Percentiles rank a stretch among this genome's conserved stretches.
phyloP scores from a whole-genome alignment of 2,329 filamentous ascomycete genomes.

The Parafenestella ontariensis region DNA sequence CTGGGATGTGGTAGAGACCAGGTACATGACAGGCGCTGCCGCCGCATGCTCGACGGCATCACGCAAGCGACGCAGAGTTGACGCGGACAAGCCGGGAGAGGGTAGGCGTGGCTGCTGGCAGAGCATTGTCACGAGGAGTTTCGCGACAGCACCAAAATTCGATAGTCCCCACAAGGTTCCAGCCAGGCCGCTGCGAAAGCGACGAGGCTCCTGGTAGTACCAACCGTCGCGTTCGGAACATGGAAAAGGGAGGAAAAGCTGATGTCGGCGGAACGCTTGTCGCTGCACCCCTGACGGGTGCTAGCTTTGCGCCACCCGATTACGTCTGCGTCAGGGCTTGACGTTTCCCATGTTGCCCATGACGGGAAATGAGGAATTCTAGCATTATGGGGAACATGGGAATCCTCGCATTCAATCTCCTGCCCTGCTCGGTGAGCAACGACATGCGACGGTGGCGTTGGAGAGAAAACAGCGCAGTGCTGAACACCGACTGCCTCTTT shows the following conservation, averaged over 20 bases:
- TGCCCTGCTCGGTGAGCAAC: not conserved
- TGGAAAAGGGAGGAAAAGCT: not conserved
- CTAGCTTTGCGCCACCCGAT: slow-evolving; percentile 19
- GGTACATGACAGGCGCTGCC: not conserved
- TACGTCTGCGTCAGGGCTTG: slow-evolving; percentile 24
- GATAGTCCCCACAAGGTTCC: not conserved
- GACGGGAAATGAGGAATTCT: slow-evolving; percentile 16
- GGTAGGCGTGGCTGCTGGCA: not conserved
- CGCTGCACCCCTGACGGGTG: slow-evolving; percentile 9
- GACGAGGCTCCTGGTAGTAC: not conserved
- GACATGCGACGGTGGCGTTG: not conserved
- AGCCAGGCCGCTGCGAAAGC: not conserved
- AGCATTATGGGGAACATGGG: slow-evolving; percentile 16
- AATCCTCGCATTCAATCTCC: slow-evolving; percentile 13
- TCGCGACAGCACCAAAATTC: not conserved
- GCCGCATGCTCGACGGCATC: not conserved
- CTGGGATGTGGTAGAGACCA: not conserved
- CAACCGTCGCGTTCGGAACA: not conserved
- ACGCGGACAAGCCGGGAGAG: not conserved
- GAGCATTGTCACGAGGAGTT: slow-evolving; percentile 2
- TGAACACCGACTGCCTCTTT: not conserved
- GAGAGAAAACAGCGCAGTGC: not conserved
- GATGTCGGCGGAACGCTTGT: slow-evolving; percentile 1
- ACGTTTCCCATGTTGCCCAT: slow-evolving; percentile 19
- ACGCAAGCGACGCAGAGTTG: not conserved